Conservation (phyloP, 1,284 basidiomycete species). For the Marasmius oreades region DNA sequence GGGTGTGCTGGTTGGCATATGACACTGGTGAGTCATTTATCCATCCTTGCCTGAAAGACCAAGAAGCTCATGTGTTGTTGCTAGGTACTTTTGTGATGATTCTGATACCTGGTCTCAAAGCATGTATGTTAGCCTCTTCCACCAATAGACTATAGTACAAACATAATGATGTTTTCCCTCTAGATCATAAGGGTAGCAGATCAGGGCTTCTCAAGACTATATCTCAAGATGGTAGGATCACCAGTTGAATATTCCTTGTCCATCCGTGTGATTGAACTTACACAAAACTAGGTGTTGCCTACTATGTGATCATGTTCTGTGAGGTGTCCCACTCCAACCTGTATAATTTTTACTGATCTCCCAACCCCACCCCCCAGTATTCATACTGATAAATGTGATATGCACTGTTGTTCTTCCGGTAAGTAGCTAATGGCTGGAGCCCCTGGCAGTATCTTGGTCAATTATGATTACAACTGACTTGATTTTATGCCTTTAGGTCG, state of each 20-base stretch:
- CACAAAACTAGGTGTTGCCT: neutral
- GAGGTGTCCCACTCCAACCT: neutral
- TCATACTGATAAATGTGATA: neutral
- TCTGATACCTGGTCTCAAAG: neutral
- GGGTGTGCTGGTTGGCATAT: neutral
- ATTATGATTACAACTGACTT: neutral
- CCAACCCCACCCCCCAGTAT: neutral
- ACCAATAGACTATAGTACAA: neutral
- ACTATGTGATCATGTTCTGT: neutral
- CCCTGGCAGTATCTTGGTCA: neutral
- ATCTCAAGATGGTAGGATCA: neutral
- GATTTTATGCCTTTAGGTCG: neutral
- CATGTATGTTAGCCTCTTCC: neutral
- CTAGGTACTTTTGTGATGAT: neutral
- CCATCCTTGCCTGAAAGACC: neutral
- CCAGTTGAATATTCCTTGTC: no score
- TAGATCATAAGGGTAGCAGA: neutral
- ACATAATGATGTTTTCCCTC: no score
- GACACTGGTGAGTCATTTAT: neutral
- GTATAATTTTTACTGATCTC: neutral
- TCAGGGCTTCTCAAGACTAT: neutral
- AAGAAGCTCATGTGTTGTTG: neutral
- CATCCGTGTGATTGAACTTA: no score
- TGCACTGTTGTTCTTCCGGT: neutral
- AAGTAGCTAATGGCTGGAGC: neutral